These are phyloP conservation scores for Leccinum variicolor DNA, from an alignment of 768 basidiomycete genomes.

Conservation along the genomic window DNA sequence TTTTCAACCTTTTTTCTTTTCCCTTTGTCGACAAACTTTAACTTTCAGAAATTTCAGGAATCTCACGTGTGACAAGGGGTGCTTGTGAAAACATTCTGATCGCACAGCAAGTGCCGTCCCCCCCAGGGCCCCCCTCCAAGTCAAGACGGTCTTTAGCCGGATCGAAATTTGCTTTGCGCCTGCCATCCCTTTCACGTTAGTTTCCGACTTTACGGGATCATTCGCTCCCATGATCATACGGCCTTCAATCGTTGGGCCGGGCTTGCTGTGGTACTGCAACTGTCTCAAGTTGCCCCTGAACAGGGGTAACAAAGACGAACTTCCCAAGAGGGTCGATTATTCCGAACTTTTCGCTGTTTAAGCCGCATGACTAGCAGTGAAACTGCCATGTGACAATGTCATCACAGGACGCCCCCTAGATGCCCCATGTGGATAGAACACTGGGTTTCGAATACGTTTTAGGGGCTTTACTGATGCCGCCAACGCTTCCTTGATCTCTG, in stretches of 20 bases:
- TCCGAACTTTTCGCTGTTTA: conserved; percentile 11
- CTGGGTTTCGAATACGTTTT: conserved; percentile 2
- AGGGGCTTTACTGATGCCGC: not conserved
- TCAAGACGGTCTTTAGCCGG: not conserved
- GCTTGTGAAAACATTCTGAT: not conserved
- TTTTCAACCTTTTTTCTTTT: not conserved
- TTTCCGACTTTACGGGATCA: conserved; percentile 33
- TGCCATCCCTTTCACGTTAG: conserved; percentile 14
- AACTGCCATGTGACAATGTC: conserved; percentile 2
- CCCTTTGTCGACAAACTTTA: not conserved
- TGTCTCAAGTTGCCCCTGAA: conserved; percentile 16
- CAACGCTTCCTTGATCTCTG: not conserved
- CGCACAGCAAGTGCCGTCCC: not conserved
- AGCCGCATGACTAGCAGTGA: not conserved
- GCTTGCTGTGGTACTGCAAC: conserved; percentile 22
- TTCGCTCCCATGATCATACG: conserved; percentile 37
- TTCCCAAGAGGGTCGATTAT: conserved; percentile 32
- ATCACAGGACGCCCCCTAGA: conserved; percentile 44
- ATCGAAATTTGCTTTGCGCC: not conserved
- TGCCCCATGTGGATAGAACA: conserved; percentile 29
- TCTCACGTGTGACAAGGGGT: not conserved
- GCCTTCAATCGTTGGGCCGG: conserved; percentile 17
- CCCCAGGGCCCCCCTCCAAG: no score
- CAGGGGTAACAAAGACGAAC: conserved; percentile 3
- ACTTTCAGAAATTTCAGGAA: not conserved